Conservation (phyloP, 805 yeast species). For the Wickerhamiella spandovensis region DNA sequence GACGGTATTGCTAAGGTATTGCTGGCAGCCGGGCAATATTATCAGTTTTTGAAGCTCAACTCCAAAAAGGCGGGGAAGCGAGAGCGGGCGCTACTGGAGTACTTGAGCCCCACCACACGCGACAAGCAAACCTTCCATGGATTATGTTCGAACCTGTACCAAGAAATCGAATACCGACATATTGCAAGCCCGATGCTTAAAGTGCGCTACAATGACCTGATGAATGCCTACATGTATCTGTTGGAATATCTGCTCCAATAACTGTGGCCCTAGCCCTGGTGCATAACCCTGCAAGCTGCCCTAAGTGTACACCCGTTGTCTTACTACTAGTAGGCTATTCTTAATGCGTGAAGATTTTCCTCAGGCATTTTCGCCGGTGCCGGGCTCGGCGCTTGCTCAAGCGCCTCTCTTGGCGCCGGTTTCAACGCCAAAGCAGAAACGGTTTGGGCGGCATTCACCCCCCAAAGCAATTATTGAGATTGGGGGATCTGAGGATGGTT, state of each 20-base stretch:
- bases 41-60: neutral
- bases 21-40: constrained; percentile 3
- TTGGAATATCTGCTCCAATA: too few species aligned
- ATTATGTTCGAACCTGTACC: neutral
- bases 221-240: constrained; percentile 3
- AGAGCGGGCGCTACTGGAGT: neutral
- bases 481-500: neutral
- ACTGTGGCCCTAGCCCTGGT: too few species aligned
- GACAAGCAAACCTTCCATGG: neutral
- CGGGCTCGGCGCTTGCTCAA: too few species aligned
- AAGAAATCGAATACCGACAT: neutral
- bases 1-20: constrained; percentile 1
- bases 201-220: constrained; percentile 1
- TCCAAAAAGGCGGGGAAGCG: neutral
- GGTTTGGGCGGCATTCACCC: neutral
- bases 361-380: too few species aligned
- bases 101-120: neutral
- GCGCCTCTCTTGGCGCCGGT: too few species aligned
- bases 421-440: neutral
- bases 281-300: neutral
- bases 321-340: too few species aligned
- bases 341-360: too few species aligned
- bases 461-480: neutral
- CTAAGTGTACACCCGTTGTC: neutral
- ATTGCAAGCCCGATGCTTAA: neutral